Conservation (phyloP, 2,329 filamentous ascomycete species). For the Arthroderma uncinatum region DNA sequence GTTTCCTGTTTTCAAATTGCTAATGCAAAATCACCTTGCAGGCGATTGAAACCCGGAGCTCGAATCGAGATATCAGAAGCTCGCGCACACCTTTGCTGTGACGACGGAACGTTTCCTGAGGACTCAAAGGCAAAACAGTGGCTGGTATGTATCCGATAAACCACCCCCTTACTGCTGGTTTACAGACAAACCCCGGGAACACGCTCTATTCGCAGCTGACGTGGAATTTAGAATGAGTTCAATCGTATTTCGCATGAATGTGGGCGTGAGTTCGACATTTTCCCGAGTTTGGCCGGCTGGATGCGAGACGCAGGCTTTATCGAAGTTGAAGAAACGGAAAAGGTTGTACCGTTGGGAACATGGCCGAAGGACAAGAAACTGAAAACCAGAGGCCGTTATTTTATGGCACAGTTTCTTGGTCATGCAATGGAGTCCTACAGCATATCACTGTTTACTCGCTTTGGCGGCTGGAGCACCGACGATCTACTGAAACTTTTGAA, state of each 20-base stretch:
- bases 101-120: conserved; percentile 13
- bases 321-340: conserved; percentile 11
- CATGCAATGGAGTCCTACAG: conserved; percentile 22
- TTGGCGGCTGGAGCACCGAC: conserved; percentile 18
- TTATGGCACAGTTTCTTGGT: conserved; percentile 20
- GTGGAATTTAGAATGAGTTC: conserved; percentile 9
- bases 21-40: conserved; percentile 16
- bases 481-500: conserved; percentile 19
- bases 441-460: conserved; percentile 20
- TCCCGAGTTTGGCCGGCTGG: conserved; percentile 8
- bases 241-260: conserved; percentile 5
- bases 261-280: conserved; percentile 13
- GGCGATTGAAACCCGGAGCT: conserved; percentile 17
- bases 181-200: neutral
- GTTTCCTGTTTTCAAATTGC: conserved; percentile 14
- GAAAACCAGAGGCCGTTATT: conserved; percentile 16
- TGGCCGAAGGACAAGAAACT: conserved; percentile 16
- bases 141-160: conserved; percentile 7
- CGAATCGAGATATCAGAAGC: conserved; percentile 22
- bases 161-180: neutral
- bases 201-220: neutral
- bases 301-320: conserved; percentile 10
- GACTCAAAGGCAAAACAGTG: conserved; percentile 9
- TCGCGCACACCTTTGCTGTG: conserved; percentile 12
- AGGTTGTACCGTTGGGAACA: conserved; percentile 14